Percentiles rank a stretch among this genome's conserved stretches.
These are phyloP conservation scores for Capsicum rhomboideum DNA, from an alignment of 257 asterid genomes.

Conservation along the genomic window DNA sequence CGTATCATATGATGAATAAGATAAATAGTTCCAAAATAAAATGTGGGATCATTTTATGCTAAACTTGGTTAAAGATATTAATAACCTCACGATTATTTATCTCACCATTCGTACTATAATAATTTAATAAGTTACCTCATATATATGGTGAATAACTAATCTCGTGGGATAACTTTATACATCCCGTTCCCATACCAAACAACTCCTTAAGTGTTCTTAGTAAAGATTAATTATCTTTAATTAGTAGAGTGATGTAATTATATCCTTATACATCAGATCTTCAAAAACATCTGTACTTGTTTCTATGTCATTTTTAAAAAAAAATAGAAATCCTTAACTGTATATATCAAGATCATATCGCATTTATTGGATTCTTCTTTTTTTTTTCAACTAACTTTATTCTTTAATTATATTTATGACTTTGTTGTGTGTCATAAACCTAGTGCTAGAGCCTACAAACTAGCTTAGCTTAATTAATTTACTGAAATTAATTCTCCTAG, in stretches of 20 bases:
- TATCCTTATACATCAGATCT: neutral
- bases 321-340: neutral
- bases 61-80: too few species aligned
- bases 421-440: neutral
- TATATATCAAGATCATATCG: neutral
- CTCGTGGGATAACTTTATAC: too few species aligned
- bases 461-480: neutral
- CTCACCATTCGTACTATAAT: too few species aligned
- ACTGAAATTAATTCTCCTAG: neutral
- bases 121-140: too few species aligned
- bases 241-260: neutral
- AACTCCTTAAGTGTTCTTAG: too few species aligned
- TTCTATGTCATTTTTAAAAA: neutral
- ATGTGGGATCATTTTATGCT: too few species aligned
- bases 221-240: neutral
- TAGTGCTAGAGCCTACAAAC: neutral
- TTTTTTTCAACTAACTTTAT: neutral
- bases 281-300: neutral
- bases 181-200: too few species aligned
- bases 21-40: too few species aligned
- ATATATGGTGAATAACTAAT: too few species aligned
- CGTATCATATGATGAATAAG: too few species aligned
- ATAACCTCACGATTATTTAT: too few species aligned
- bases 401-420: neutral
- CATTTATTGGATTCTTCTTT: neutral